Evolutionary conservation across 345 rosid species (phyloP).

Genomic region (Trapa incisa): DNA sequence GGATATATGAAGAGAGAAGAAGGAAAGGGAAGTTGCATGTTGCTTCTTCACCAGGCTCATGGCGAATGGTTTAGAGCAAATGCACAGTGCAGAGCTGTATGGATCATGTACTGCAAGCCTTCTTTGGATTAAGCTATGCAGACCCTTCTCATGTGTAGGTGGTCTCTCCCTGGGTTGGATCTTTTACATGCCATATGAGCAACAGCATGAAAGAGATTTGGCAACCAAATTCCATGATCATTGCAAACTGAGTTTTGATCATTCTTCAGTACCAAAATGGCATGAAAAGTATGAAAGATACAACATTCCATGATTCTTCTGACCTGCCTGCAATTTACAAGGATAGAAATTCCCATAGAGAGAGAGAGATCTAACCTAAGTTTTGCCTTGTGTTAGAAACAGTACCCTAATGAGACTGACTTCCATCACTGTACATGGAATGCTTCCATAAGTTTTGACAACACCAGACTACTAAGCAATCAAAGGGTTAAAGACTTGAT

Average conservation of each 20-base stretch:
- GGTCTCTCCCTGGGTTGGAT: too few relatives aligned
- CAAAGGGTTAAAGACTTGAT: neutral
- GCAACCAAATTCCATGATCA: too few relatives aligned
- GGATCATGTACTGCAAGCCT: too few relatives aligned
- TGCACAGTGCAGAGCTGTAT: neutral
- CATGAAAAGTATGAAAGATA: neutral
- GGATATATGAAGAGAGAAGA: neutral
- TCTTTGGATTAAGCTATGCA: too few relatives aligned
- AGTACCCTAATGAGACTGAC: neutral
- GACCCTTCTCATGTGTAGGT: too few relatives aligned
- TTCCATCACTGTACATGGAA: neutral
- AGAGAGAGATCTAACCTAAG: constrained; percentile 11
- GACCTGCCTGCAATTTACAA: constrained; percentile 7
- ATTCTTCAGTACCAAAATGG: neutral
- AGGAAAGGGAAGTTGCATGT: neutral
- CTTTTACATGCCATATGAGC: too few relatives aligned
- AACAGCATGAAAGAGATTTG: too few relatives aligned
- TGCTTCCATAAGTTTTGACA: neutral
- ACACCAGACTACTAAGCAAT: neutral
- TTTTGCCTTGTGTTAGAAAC: constrained; percentile 1
- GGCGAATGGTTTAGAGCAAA: neutral
- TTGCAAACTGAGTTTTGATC: too few relatives aligned
- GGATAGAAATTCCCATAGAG: constrained; percentile 12
- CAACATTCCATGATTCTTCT: neutral
- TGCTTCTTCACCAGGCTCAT: neutral